Evolutionary conservation across 1,284 basidiomycete genomes (phyloP).

Genomic region (Cutaneotrichosporon sp.): DNA sequence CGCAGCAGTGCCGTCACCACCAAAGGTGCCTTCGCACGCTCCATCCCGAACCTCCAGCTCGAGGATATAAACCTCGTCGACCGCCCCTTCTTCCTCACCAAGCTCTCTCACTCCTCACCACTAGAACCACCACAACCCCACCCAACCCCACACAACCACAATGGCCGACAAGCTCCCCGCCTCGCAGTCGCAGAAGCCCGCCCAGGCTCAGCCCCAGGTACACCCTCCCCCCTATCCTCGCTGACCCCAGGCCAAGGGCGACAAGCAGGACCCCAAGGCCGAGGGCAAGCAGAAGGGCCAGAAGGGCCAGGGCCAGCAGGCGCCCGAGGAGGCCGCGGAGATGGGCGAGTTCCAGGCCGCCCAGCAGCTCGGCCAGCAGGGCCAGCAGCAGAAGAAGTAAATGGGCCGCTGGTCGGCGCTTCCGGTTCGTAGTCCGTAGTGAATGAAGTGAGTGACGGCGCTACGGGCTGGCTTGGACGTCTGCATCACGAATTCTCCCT

Average conservation of each 20-base stretch:
- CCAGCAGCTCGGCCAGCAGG: too few species aligned
- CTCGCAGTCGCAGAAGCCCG: constrained; percentile 1
- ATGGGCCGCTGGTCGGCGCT: neutral
- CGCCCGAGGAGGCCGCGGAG: neutral
- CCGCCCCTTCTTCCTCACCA: neutral
- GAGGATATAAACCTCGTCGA: neutral
- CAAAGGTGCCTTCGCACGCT: neutral
- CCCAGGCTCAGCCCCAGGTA: neutral
- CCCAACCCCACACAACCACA: neutral
- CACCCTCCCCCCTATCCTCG: neutral
- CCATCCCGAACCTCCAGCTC: neutral
- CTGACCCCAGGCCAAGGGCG: neutral
- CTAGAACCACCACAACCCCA: neutral
- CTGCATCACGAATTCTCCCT: too few species aligned
- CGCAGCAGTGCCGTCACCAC: neutral
- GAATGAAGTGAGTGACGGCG: too few species aligned
- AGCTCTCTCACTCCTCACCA: neutral
- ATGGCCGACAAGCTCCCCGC: neutral
- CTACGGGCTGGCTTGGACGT: too few species aligned
- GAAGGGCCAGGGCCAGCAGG: neutral
- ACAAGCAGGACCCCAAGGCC: neutral
- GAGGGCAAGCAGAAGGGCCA: neutral
- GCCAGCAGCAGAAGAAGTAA: neutral
- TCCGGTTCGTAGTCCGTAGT: too few species aligned
- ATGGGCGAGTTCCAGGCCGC: too few species aligned